Evolutionary conservation across 2,329 filamentous ascomycete species (phyloP).

Genomic region (Trichoderma aggressivum): DNA sequence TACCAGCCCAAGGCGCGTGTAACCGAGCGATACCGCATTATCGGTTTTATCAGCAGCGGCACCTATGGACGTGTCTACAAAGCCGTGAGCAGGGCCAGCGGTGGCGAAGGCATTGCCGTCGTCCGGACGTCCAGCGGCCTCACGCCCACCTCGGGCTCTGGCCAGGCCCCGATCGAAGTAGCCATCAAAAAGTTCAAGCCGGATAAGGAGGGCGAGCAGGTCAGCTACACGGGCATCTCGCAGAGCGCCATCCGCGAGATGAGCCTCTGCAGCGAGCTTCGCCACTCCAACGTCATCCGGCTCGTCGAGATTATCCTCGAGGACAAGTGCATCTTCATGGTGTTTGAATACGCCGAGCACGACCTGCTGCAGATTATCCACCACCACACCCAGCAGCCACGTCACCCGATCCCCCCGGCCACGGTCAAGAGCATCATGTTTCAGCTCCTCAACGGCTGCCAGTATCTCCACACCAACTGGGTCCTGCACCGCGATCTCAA

Average conservation of each 20-base stretch:
- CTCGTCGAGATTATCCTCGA: slow-evolving; percentile 95
- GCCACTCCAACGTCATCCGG: slow-evolving; percentile 83
- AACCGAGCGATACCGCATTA: slow-evolving; percentile 89
- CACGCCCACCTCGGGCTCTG: slow-evolving; percentile 46
- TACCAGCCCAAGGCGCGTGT: slow-evolving; percentile 82
- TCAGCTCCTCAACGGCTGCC: slow-evolving; percentile 88
- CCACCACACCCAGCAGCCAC: slow-evolving; percentile 85
- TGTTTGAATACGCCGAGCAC: slow-evolving; percentile 98
- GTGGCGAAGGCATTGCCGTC: neutral
- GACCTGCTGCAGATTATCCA: slow-evolving; percentile 97
- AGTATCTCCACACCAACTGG: slow-evolving; percentile 96
- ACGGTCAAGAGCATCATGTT: slow-evolving; percentile 95
- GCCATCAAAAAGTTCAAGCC: slow-evolving; percentile 99
- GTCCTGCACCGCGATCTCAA: slow-evolving; percentile 95
- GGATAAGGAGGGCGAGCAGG: slow-evolving; percentile 92
- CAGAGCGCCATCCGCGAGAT: slow-evolving; percentile 97
- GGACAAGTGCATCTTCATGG: slow-evolving; percentile 99
- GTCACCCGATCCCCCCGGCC: slow-evolving; percentile 81
- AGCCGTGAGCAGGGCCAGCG: slow-evolving; percentile 61
- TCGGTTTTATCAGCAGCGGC: slow-evolving; percentile 96
- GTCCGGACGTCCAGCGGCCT: slow-evolving; percentile 29
- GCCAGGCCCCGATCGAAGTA: slow-evolving; percentile 55
- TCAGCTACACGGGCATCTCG: slow-evolving; percentile 95
- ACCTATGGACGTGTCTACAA: slow-evolving; percentile 99
- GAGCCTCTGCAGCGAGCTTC: slow-evolving; percentile 90